Percentiles rank a stretch among this genome's conserved stretches.
phyloP scores from a whole-genome alignment of 2,329 filamentous ascomycete species.

The Alternaria dauci region DNA sequence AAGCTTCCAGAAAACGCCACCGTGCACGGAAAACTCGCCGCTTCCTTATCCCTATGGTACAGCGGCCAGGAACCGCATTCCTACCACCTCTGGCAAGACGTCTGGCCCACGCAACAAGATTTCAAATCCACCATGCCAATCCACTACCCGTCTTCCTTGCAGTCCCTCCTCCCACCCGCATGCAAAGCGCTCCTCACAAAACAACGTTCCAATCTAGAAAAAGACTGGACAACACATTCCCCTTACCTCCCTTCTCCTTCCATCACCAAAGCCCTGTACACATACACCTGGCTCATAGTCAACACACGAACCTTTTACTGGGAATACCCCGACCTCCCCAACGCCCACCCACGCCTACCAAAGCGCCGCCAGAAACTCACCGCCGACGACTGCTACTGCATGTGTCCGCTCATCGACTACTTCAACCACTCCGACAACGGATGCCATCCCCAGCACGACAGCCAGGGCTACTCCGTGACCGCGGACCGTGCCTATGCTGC shows the following conservation, averaged over 20 bases:
- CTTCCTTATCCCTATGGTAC: conserved; percentile 65
- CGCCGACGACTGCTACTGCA: conserved; percentile 68
- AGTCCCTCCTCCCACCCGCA: conserved; percentile 50
- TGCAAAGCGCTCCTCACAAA: conserved; percentile 57
- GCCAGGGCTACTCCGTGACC: conserved; percentile 63
- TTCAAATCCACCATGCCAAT: conserved; percentile 67
- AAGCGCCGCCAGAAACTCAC: conserved; percentile 53
- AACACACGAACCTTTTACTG: conserved; percentile 70
- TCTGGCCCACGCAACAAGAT: conserved; percentile 71
- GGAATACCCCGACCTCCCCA: conserved; percentile 52
- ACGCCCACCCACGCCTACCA: conserved; percentile 51
- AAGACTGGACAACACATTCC: conserved; percentile 59
- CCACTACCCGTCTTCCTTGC: conserved; percentile 59
- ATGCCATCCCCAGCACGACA: conserved; percentile 63
- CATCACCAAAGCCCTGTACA: conserved; percentile 55
- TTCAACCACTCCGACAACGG: conserved; percentile 66
- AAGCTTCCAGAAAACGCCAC: conserved; percentile 64
- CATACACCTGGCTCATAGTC: conserved; percentile 68
- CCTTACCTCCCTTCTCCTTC: conserved; percentile 53
- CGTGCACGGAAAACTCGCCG: conserved; percentile 77
- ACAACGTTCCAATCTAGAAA: conserved; percentile 63
- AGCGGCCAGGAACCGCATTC: conserved; percentile 53
- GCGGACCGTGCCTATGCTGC: conserved; percentile 60
- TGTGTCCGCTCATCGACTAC: conserved; percentile 77
- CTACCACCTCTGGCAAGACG: conserved; percentile 67